Conservation (phyloP, 768 basidiomycete genomes). For the Suillus placidus region DNA sequence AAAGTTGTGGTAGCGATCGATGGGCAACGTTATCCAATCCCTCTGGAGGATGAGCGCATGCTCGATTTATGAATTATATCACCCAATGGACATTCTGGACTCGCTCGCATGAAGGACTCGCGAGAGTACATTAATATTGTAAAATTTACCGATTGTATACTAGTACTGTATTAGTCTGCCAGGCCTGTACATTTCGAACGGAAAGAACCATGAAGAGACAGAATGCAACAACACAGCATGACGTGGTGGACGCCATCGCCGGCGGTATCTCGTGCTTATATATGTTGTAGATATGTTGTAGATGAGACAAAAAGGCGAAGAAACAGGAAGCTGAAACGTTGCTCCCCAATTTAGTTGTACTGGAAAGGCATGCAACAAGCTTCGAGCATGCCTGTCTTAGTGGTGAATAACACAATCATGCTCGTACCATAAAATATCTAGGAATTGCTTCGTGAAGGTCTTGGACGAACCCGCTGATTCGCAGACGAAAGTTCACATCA, state of each 20-base stretch:
- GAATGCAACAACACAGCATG: no score
- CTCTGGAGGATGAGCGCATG: constrained; percentile 35
- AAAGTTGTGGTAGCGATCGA: constrained; percentile 33
- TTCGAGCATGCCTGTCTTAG: background rate
- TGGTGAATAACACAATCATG: background rate
- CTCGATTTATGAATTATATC: constrained; percentile 27
- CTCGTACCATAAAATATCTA: constrained; percentile 21
- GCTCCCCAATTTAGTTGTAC: background rate
- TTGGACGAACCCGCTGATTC: constrained; percentile 4
- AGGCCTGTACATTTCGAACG: no score
- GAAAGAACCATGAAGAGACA: no score
- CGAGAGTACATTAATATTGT: no score
- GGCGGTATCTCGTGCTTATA: no score
- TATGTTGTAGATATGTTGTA: no score
- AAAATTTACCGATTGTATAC: background rate
- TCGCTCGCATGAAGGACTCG: no score
- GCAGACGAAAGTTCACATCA: background rate
- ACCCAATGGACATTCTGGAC: background rate
- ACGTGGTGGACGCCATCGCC: no score
- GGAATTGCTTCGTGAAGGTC: constrained; percentile 16
- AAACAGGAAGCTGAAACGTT: background rate
- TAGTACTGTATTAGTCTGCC: no score
- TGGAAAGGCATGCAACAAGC: background rate
- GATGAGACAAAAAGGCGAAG: background rate
- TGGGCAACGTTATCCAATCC: constrained; percentile 35